Evolutionary conservation across 148 eudicot species (phyloP).

Genomic region (Rhododendron kiyosumense): DNA sequence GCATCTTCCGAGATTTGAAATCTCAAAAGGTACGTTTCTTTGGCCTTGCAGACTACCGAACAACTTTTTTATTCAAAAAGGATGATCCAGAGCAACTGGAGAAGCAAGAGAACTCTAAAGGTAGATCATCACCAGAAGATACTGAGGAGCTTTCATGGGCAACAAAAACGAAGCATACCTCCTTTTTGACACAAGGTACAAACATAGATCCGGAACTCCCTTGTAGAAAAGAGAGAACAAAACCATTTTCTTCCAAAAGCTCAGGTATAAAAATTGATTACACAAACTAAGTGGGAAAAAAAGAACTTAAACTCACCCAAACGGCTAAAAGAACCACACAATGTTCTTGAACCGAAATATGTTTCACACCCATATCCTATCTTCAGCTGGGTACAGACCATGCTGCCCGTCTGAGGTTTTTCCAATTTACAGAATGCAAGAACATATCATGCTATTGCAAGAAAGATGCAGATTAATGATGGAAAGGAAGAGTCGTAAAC

Average conservation of each 20-base stretch:
- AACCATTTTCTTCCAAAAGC: not conserved
- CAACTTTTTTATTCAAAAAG: not conserved
- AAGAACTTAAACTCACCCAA: not conserved
- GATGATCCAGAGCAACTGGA: not conserved
- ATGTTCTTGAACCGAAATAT: not conserved
- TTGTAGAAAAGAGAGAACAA: not conserved
- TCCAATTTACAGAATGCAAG: not conserved
- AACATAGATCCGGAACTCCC: not conserved
- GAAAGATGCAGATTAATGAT: slow-evolving; percentile 1
- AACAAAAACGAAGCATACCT: not conserved
- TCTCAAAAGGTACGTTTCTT: not conserved
- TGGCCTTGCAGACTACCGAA: not conserved
- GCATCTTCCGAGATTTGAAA: not conserved
- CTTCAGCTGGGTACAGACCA: not conserved
- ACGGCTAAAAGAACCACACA: not conserved
- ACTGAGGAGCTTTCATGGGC: not conserved
- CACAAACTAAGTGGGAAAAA: not conserved
- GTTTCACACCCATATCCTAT: not conserved
- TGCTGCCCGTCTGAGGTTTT: not conserved
- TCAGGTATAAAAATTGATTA: not conserved
- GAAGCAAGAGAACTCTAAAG: not conserved
- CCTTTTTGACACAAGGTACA: not conserved
- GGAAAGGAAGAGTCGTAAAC: not conserved
- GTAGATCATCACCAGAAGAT: not conserved
- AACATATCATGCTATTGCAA: not conserved